Base-by-base conservation (phyloP, 129 eudicot species). In the Flaveria linearis region DNA sequence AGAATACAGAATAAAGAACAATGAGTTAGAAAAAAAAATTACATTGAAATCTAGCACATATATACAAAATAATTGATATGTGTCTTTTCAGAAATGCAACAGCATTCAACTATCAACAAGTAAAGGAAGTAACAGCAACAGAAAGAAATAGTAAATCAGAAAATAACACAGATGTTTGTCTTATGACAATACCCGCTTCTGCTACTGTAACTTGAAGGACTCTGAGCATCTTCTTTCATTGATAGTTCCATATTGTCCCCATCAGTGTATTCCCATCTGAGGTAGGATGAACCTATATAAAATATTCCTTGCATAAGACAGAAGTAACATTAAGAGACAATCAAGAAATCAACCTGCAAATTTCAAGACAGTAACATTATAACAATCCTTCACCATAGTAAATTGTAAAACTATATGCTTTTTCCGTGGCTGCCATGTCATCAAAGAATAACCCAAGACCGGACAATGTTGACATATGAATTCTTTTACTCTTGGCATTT, bases 201-300 rank as follows among this genome's bases (percentile, higher is more conserved):
- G 77, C 42, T 74, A 82, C 61, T 77, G 68, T 85, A 75, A 65
- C 74, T 80, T 46, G 68, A 62, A 80, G 76, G 60, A 78, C 96
- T 87, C 71, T 80, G 87, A 79, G 82, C 88, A 79, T 83, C 95
- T 67, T 89, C 95, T 69, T 71, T 85, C 65, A 56, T 43, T 57
- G 88, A 84, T 58, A 77, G 66, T 68, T 86, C 88, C 65, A 77
- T 76, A 75, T 82, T 72, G 71, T 69, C 82, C 76, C 82, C 50
- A 75, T 86, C 91, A 53, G 61, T 73, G 79, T 68, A 76, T 75
- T 73, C 18, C 81, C 89, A 74, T 68, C 72, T 33, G 88, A 61
- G 23, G 81, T 62, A 73, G 91, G 79, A 67, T 82, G 90, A 68
- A 86, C 89, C 95, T 89, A 88, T 80, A 84, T 69, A 82, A 20